These are phyloP conservation scores for Solanum sejunctum DNA, from an alignment of 257 asterid genomes.

Conservation along the genomic window DNA sequence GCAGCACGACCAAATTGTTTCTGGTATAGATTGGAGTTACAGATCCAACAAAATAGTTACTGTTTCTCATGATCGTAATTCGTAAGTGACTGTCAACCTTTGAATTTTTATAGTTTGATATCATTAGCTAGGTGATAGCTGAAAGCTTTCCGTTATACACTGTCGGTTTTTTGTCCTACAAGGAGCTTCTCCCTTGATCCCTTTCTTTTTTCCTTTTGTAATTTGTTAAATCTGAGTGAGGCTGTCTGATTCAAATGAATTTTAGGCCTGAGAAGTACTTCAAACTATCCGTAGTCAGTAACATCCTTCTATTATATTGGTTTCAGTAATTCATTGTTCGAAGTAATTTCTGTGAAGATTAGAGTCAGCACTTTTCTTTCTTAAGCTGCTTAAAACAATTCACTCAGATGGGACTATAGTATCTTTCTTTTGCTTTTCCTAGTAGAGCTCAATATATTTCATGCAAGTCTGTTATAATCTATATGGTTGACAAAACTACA, in stretches of 20 bases:
- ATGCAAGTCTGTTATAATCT: not conserved
- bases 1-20: conserved; percentile 99
- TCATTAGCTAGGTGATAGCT: not conserved
- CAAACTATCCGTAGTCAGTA: not conserved
- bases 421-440: not conserved
- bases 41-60: conserved; percentile 81
- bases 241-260: not conserved
- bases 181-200: not conserved
- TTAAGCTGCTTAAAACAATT: not conserved
- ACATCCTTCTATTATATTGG: not conserved
- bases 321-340: not conserved
- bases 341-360: not conserved
- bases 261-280: not conserved
- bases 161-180: not conserved
- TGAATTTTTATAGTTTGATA: not conserved
- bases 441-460: not conserved
- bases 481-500: not conserved
- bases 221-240: not conserved
- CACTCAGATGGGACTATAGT: not conserved
- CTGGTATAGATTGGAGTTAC: conserved; percentile 89
- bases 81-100: conserved; percentile 53
- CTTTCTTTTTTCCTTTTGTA: not conserved
- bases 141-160: not conserved
- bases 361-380: not conserved
- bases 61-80: conserved; percentile 96